Percentiles rank a stretch among this genome's conserved stretches.
Evolutionary conservation across 495 filamentous ascomycete genomes (phyloP).

Genomic region (Eremomyces bilateralis): DNA sequence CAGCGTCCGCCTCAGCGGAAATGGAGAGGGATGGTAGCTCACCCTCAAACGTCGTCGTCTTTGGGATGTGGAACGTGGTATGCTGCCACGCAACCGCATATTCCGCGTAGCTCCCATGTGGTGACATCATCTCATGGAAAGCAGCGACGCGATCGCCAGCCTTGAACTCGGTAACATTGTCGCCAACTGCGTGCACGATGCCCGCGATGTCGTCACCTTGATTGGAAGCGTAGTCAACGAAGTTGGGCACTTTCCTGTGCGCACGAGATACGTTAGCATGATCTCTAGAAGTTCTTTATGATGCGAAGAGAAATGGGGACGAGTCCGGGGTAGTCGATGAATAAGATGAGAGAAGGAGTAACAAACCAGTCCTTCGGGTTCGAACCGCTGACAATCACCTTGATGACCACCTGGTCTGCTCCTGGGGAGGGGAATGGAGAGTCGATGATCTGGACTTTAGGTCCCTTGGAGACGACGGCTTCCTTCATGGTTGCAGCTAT

Average conservation of each 20-base stretch:
- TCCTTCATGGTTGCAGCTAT: too few species aligned
- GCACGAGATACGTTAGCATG: too few species aligned
- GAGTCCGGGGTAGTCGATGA: background rate
- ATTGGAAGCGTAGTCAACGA: conserved; percentile 4
- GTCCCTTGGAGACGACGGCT: conserved; percentile 31
- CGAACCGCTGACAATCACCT: conserved; percentile 8
- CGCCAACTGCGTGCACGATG: conserved; percentile 7
- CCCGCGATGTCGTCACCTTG: conserved; percentile 8
- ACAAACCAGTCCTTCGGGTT: conserved; percentile 23
- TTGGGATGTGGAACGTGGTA: conserved; percentile 7
- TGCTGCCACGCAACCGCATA: conserved; percentile 5
- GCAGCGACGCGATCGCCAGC: conserved; percentile 7
- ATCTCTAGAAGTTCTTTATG: too few species aligned
- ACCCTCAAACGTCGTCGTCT: conserved; percentile 6
- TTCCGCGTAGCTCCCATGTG: conserved; percentile 7
- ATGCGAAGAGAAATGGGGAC: too few species aligned
- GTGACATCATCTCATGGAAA: conserved; percentile 5
- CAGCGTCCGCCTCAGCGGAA: too few species aligned
- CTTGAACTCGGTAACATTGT: conserved; percentile 2
- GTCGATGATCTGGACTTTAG: conserved; percentile 20
- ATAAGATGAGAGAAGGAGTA: background rate
- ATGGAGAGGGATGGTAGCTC: too few species aligned
- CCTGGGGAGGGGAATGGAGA: conserved; percentile 1
- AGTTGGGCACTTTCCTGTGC: conserved; percentile 4
- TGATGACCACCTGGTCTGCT: conserved; percentile 8